Base-by-base conservation (phyloP, 768 basidiomycete genomes). In the Russula foetens region DNA sequence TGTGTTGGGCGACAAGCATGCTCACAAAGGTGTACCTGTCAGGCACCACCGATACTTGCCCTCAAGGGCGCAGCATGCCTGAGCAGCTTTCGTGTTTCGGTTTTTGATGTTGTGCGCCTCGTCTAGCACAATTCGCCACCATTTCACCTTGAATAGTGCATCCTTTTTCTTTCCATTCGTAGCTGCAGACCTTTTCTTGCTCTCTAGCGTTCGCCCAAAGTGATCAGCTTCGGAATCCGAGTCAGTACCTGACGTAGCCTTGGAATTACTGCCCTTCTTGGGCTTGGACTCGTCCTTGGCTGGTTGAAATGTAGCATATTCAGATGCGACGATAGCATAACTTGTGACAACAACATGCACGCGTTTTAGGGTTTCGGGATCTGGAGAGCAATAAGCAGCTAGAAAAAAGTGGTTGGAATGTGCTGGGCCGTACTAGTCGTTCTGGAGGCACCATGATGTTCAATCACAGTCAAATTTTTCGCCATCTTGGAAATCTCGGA, bases 81-180 rank as follows among this genome's bases (percentile, higher is more conserved):
- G 76, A 2, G 91, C 84, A 31, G 81, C 82, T 68, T 92, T 89
- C 0, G 87, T 90, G 38, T 79, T 85, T 52, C 83, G 78, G 68
- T 94, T 92, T 77, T 95, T 96, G 76, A 97, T 96, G 67, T 88
- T 90, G 70, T 97, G 94, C 0, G 94, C 94, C 69, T 97, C 93
- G 68, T 97, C 94, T 90, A 98, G 80, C 28, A 98, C 88, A 50
- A 96, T 78, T 12, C 92, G 79, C 74, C 83, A 88, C 88, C 91
- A 98, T 65, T 84, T 84, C 26, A 91, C 78, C 19, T 79, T 79
- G 67, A 90, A 97, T 23, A 99, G 67, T 0, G 87, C 85, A 65
- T 81, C 79, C 63, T 81, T 84, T 21, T 67, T 68, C 71, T 82
- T 84, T 44, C 72, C 72, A 4, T 74, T 72, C 49, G 69, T 70